Percentiles rank a stretch among this genome's conserved stretches.
Evolutionary conservation across 2,329 filamentous ascomycete species (phyloP).

Genomic region (Pseudofabraea citricarpa): DNA sequence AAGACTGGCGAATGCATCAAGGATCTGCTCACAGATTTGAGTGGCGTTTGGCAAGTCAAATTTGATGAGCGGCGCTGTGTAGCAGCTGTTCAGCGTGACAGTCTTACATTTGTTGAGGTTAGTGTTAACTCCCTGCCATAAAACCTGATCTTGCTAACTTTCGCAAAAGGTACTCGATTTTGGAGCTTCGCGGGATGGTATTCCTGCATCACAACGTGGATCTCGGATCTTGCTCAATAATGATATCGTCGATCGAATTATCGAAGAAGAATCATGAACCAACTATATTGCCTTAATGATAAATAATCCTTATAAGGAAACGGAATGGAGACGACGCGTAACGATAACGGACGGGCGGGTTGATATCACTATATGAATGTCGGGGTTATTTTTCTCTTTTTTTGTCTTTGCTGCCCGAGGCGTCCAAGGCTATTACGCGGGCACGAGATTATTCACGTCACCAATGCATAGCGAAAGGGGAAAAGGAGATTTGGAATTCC

Average conservation of each 20-base stretch:
- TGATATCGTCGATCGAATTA: conserved; percentile 9
- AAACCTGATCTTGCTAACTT: conserved; percentile 27
- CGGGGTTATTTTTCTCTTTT: no score
- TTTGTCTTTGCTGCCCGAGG: no score
- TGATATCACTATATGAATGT: no score
- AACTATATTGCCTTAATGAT: no score
- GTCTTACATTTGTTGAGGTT: conserved; percentile 93
- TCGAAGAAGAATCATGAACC: conserved; percentile 15
- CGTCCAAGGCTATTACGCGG: no score
- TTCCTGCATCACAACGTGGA: conserved; percentile 71
- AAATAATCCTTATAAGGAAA: no score
- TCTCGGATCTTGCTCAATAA: conserved; percentile 57
- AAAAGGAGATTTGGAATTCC: no score
- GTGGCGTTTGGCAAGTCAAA: conserved; percentile 98
- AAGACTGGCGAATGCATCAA: conserved; percentile 87
- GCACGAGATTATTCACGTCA: no score
- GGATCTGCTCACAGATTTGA: conserved; percentile 87
- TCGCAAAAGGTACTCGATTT: conserved; percentile 83
- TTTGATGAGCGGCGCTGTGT: conserved; percentile 95
- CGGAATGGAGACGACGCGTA: no score
- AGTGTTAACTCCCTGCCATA: conserved; percentile 28
- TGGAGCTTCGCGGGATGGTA: conserved; percentile 85
- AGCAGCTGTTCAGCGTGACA: conserved; percentile 89
- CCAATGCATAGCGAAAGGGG: no score
- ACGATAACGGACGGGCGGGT: no score